phyloP scores from a whole-genome alignment of 2,329 filamentous ascomycete species.

The Pseudogymnoascus sp. region DNA sequence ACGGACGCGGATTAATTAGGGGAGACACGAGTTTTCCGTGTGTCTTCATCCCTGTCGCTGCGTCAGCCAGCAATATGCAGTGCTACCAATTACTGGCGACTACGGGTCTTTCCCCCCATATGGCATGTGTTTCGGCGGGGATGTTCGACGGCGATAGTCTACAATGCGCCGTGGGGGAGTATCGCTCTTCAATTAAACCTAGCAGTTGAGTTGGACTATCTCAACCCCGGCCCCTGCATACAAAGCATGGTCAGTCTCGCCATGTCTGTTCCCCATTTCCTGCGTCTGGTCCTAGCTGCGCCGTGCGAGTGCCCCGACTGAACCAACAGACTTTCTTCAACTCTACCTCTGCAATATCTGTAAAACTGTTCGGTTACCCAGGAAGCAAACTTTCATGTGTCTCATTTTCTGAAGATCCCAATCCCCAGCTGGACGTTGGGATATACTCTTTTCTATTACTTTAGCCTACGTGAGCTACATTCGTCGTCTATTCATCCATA shows the following conservation, averaged over 20 bases:
- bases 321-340: neutral
- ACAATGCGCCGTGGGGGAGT: neutral
- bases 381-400: neutral
- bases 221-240: neutral
- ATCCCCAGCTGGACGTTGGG: neutral
- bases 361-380: neutral
- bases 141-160: neutral
- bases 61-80: slow-evolving; percentile 1
- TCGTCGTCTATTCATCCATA: neutral
- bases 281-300: neutral
- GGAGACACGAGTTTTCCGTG: neutral
- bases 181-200: neutral
- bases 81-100: neutral
- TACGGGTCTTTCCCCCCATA: neutral
- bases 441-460: neutral
- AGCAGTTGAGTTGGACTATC: neutral
- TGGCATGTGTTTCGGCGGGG: neutral
- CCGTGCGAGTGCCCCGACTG: neutral
- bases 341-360: neutral
- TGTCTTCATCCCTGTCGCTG: neutral
- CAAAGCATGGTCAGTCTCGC: neutral
- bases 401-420: neutral
- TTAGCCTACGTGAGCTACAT: neutral
- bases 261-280: neutral
- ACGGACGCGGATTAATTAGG: neutral